phyloP scores from a whole-genome alignment of 1,284 basidiomycete species.

The Puccinia horiana region DNA sequence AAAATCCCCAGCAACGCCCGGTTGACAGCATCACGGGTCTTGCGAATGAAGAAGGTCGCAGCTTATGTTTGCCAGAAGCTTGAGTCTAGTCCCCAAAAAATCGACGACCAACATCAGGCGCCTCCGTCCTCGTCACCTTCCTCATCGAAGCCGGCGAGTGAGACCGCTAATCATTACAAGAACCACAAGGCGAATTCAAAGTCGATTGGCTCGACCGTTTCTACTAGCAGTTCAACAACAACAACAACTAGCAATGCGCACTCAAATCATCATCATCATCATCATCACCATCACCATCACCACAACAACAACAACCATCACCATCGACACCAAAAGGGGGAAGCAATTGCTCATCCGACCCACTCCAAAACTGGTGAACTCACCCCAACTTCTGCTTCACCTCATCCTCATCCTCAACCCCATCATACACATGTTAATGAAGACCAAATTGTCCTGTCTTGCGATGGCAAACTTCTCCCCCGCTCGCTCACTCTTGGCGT shows the following conservation, averaged over 20 bases:
- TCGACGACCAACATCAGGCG: conserved; percentile 52
- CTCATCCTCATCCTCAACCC: conserved; percentile 57
- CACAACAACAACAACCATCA: neutral
- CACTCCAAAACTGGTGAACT: conserved; percentile 49
- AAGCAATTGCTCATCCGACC: conserved; percentile 49
- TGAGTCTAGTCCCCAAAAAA: conserved; percentile 60
- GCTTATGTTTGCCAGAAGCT: conserved; percentile 86
- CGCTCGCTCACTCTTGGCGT: conserved; percentile 83
- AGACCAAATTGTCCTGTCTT: conserved; percentile 81
- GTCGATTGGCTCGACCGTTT: conserved; percentile 1
- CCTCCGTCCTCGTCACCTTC: conserved; percentile 50
- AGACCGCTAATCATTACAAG: neutral
- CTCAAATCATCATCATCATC: conserved; percentile 39
- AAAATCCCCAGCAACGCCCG: conserved; percentile 70
- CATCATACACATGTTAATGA: conserved; percentile 60
- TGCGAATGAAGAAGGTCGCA: conserved; percentile 80
- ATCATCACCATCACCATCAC: conserved; percentile 48
- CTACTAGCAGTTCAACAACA: neutral
- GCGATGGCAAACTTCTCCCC: conserved; percentile 76
- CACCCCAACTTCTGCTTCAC: conserved; percentile 47
- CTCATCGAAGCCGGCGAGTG: conserved; percentile 34
- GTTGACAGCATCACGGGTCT: conserved; percentile 79
- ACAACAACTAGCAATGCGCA: neutral
- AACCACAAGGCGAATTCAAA: conserved; percentile 16
- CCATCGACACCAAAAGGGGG: conserved; percentile 36